Evolutionary conservation across 345 rosid genomes (phyloP).

Genomic region (Eucalyptus pauciflora): DNA sequence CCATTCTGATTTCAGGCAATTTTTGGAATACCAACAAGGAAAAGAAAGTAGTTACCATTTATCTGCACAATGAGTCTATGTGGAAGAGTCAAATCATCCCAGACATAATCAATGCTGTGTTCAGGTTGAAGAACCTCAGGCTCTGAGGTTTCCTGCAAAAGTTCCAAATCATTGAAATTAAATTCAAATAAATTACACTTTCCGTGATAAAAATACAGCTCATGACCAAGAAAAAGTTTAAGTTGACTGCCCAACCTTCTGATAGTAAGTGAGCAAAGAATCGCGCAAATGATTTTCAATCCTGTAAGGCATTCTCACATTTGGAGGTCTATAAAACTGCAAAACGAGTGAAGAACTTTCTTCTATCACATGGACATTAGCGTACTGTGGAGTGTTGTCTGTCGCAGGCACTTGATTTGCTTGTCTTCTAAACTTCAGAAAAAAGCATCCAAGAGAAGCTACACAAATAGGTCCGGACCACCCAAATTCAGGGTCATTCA

Average conservation of each 20-base stretch:
- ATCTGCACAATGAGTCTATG: slow-evolving; percentile 68
- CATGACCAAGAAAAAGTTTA: slow-evolving; percentile 1
- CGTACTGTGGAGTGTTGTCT: slow-evolving; percentile 35
- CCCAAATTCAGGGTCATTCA: slow-evolving; percentile 37
- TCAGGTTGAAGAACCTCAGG: slow-evolving; percentile 72
- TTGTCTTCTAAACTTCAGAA: slow-evolving; percentile 66
- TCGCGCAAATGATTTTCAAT: slow-evolving; percentile 68
- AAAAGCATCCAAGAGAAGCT: slow-evolving; percentile 77
- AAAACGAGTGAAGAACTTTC: slow-evolving; percentile 75
- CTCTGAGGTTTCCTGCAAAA: slow-evolving; percentile 68
- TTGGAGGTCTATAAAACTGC: slow-evolving; percentile 74
- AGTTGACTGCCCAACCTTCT: slow-evolving; percentile 53
- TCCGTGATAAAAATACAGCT: neutral
- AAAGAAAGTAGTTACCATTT: slow-evolving; percentile 32
- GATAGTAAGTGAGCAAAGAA: slow-evolving; percentile 64
- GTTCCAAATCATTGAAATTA: neutral
- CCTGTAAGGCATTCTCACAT: slow-evolving; percentile 58
- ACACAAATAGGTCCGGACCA: slow-evolving; percentile 97
- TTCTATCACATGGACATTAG: slow-evolving; percentile 67
- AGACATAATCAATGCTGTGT: slow-evolving; percentile 54
- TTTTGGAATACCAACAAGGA: neutral
- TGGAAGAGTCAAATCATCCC: slow-evolving; percentile 92
- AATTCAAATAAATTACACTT: neutral
- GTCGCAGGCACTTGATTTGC: slow-evolving; percentile 27
- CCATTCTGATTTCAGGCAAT: neutral